Base-by-base conservation (phyloP, 2,329 filamentous ascomycete genomes). In the Nigrospora osmanthi region DNA sequence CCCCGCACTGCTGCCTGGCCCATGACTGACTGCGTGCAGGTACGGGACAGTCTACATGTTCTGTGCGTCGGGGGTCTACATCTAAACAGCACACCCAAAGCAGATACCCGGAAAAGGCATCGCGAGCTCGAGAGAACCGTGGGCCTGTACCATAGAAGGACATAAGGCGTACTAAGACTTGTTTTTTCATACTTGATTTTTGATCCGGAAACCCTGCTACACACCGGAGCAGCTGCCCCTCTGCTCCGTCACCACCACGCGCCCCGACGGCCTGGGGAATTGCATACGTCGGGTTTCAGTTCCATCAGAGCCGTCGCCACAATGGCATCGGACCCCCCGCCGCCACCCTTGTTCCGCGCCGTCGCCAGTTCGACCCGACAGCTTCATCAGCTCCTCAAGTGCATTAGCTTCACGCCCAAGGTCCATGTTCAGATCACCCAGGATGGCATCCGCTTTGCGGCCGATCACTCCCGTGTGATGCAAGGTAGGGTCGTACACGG, bases 11-110 rank as follows among this genome's bases (percentile, higher is more conserved):
- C 14, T n/a, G 13, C 17, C 19, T 19, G 40, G 12, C 11, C 6
- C 13, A 31, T 55, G n/a, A 57, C 49, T 56, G 45, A 5, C 19
- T 10, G 11, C 28, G n/a, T 23, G 12, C 60, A 96, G 91, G 42
- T 87, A 95, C 66, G 93, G 93, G 57, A 85, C 91, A 42, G 89
- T 98, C 38, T 96, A 93, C 71, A 95, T 96, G 85, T 97, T 98
- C 70, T 98, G 93, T 70, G 93, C 90, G 49, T 93, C 93, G 64
- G 93, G 93, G 65, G 93, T 98, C 62, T 97, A 98, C 82, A 89
- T 98, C 66, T 98, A 80, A 69, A 51, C 36, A 45, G 9, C 9
- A 28, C 23, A 28, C 32, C 16, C 11, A 48, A 48, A 56, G 74
- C 65, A 80, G 70, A 72, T 68, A 70, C 65, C 58, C 48, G 52